phyloP scores from a whole-genome alignment of 1,139 yeast species.

The Yamadazyma aaseri region DNA sequence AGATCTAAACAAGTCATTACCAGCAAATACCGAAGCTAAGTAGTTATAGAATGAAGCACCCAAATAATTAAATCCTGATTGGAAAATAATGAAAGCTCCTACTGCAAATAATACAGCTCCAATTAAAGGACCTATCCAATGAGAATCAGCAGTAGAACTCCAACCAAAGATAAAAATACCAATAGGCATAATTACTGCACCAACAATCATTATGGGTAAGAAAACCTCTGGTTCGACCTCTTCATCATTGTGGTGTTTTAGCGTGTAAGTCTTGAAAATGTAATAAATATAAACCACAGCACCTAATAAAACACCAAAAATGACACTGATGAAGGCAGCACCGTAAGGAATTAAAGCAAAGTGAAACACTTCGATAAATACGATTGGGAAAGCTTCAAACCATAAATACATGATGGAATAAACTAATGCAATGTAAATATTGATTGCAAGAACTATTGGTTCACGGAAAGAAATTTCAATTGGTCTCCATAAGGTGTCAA shows the following conservation, averaged over 20 bases:
- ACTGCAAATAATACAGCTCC: constrained; percentile 27
- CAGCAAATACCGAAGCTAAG: constrained; percentile 33
- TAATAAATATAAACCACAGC: constrained; percentile 22
- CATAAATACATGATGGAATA: constrained; percentile 31
- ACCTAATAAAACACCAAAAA: constrained; percentile 21
- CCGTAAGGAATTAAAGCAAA: constrained; percentile 31
- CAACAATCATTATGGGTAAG: constrained; percentile 47
- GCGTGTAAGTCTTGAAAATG: constrained; percentile 20
- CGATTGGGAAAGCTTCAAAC: constrained; percentile 36
- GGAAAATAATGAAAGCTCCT: constrained; percentile 34
- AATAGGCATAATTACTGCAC: constrained; percentile 27
- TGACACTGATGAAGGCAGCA: constrained; percentile 21
- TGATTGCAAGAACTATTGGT: constrained; percentile 31
- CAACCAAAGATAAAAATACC: constrained; percentile 35
- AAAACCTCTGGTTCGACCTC: constrained; percentile 59
- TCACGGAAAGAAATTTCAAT: constrained; percentile 28
- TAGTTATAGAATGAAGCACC: constrained; percentile 56
- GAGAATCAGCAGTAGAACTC: constrained; percentile 26
- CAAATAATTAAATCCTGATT: constrained; percentile 48
- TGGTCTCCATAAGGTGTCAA: constrained; percentile 31
- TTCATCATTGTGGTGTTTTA: constrained; percentile 33
- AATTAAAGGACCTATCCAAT: constrained; percentile 33
- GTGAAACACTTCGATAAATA: constrained; percentile 20
- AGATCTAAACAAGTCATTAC: constrained; percentile 28
- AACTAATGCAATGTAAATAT: constrained; percentile 30